Base-by-base conservation (phyloP, 345 rosid species). In the Psidium guajava region DNA sequence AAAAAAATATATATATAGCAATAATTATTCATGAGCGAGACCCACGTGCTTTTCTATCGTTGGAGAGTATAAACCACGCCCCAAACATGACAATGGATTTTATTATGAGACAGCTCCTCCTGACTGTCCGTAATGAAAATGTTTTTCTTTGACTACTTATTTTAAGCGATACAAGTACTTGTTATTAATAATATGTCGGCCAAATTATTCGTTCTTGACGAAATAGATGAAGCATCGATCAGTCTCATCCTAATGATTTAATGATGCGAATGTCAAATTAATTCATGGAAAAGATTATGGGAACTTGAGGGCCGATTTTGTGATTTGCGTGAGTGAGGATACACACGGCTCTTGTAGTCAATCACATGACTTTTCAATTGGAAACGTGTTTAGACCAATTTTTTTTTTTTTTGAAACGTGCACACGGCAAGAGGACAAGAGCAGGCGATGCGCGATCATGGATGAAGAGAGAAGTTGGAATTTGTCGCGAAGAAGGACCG, bases 211-310 rank as follows among this genome's bases (percentile, higher is more conserved):
- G 2, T 61, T 61, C 15, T 61, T 28, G 9, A 0, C 28, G 1
- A 59, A 27, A 14, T 0, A 0, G 14, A 28, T 10, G 1, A 9
- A 27, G 11, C 11, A 14, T 28, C 0, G 1, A 8, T 28, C 11
- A 8, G 28, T 61, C 74, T 14, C 21, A 61, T 9, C 42, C 18
- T 1, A 0, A 15, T 16, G 20, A 32, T 64, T 32, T 16, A 4
- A 16, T 32, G 8, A 64, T 2, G 42, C 44, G 11, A 28, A 16
- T 16, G 24, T 16, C 42, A 64, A 61, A 64, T 64, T 28, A 61
- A 64, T 64, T 28, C 44, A 64, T 32, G 44, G 24, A 32, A 64
- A 32, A 64, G 56, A 54, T 6, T 20, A 54, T 20, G 56, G 56
- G 56, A 6, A 54, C 56, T 54, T 20, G 22, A 52, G 20, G 18